These are phyloP conservation scores for Silene conica DNA, from an alignment of 148 eudicot species.

Conservation along the genomic window DNA sequence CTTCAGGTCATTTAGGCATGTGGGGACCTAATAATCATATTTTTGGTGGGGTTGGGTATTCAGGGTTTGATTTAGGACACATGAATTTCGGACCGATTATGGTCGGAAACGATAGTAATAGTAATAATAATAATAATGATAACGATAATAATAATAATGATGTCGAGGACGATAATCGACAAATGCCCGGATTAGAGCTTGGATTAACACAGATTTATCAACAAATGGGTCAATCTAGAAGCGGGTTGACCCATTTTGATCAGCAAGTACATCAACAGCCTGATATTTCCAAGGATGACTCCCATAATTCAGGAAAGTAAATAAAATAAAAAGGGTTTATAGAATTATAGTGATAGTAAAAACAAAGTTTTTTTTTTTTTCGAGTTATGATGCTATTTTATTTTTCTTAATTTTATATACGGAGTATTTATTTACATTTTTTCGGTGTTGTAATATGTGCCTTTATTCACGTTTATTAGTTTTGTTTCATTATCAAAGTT, in stretches of 20 bases:
- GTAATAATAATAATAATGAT: constrained; percentile 1
- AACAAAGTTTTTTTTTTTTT: constrained; percentile 7
- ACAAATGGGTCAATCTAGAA: constrained; percentile 44
- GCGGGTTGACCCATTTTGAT: constrained; percentile 32
- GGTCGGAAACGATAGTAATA: constrained; percentile 32
- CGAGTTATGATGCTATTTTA: constrained; percentile 8
- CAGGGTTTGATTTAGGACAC: constrained; percentile 51
- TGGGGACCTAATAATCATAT: constrained; percentile 1
- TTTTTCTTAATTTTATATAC: background rate
- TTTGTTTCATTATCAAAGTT: too few relatives aligned
- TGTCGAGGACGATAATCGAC: background rate
- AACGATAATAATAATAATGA: background rate
- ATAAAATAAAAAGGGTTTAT: constrained; percentile 18
- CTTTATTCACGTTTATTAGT: too few relatives aligned
- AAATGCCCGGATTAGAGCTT: constrained; percentile 64
- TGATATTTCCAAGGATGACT: constrained; percentile 48
- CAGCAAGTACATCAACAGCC: constrained; percentile 31
- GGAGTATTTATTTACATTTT: background rate
- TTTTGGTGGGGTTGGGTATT: constrained; percentile 33
- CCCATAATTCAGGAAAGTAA: constrained; percentile 53
- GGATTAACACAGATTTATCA: constrained; percentile 70
- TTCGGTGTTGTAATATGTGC: constrained; percentile 10
- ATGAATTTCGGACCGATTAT: constrained; percentile 56
- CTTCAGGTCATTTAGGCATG: constrained; percentile 17
- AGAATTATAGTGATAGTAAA: background rate